Conservation (phyloP, 2,329 filamentous ascomycete genomes). For the Neofusicoccum laricinum region DNA sequence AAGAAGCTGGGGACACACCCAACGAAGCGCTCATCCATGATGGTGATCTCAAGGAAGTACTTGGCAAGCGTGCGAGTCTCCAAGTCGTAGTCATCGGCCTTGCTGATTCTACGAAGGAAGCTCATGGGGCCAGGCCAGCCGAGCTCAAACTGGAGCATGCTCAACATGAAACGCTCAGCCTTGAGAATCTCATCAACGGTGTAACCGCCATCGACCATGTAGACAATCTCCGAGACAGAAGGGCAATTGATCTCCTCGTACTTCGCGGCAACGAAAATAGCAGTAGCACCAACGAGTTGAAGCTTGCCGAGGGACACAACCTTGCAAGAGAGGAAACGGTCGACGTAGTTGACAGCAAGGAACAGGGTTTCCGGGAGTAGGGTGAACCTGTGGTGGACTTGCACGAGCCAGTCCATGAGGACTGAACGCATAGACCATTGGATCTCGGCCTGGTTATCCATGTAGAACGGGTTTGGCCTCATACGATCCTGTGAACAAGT, state of each 20-base stretch:
- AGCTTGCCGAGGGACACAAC: conserved; percentile 92
- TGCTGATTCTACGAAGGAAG: conserved; percentile 94
- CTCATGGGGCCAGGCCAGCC: conserved; percentile 99
- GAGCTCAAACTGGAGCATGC: conserved; percentile 91
- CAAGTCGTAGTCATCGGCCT: conserved; percentile 95
- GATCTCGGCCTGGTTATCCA: conserved; percentile 95
- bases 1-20: conserved; percentile 86
- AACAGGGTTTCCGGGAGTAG: conserved; percentile 94
- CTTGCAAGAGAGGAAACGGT: conserved; percentile 92
- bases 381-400: conserved; percentile 89
- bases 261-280: conserved; percentile 93
- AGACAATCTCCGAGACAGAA: conserved; percentile 90
- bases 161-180: conserved; percentile 97
- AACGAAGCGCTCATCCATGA: conserved; percentile 98
- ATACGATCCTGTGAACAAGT: conserved; percentile 59
- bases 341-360: conserved; percentile 93
- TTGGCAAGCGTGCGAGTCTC: conserved; percentile 95
- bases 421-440: conserved; percentile 99
- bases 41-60: conserved; percentile 93
- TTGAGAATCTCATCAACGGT: conserved; percentile 89
- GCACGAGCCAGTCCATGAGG: conserved; percentile 96
- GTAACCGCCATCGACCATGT: conserved; percentile 96
- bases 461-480: conserved; percentile 88
- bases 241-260: conserved; percentile 99
- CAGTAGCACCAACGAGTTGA: conserved; percentile 92